Conservation (phyloP, 139 green algal species). For the Penium margaritaceum region DNA sequence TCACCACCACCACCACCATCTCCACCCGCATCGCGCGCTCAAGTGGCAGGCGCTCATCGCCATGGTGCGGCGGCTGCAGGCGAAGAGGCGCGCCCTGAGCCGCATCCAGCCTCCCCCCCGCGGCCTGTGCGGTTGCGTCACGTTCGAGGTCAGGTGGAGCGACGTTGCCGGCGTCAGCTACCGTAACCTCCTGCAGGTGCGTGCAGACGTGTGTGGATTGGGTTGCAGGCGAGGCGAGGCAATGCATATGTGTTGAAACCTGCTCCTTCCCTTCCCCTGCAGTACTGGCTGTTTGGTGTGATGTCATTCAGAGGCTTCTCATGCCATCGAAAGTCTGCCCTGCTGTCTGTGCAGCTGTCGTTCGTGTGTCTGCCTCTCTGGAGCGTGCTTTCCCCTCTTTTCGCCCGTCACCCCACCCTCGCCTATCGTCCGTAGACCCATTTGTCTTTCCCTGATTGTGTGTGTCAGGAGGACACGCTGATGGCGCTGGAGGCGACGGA, state of each 20-base stretch:
- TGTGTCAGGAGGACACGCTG: background rate
- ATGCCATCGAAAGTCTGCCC: background rate
- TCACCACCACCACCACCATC: too few relatives aligned
- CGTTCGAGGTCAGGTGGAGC: conserved; percentile 12
- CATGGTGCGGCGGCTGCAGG: conserved; percentile 15
- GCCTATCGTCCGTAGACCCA: background rate
- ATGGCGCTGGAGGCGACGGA: background rate
- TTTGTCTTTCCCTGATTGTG: background rate
- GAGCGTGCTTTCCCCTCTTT: background rate
- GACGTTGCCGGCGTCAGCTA: conserved; percentile 4
- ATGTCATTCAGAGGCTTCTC: background rate
- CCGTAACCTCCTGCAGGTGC: conserved; percentile 11
- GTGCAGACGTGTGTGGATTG: background rate
- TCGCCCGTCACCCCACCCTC: background rate
- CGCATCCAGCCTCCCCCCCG: background rate
- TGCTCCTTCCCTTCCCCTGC: too few relatives aligned
- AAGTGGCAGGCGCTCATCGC: conserved; percentile 10
- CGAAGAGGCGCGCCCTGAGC: background rate
- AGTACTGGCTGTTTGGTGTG: too few relatives aligned
- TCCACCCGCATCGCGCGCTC: background rate
- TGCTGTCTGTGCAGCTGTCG: background rate
- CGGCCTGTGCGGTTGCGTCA: conserved; percentile 13
- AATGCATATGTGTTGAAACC: too few relatives aligned
- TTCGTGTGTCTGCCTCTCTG: background rate
- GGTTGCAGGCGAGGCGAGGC: background rate